A percentile compares a stretch with the other conserved stretches of the same genome.
Evolutionary conservation across 345 rosid species (phyloP).

Genomic region (Brassica incana): DNA sequence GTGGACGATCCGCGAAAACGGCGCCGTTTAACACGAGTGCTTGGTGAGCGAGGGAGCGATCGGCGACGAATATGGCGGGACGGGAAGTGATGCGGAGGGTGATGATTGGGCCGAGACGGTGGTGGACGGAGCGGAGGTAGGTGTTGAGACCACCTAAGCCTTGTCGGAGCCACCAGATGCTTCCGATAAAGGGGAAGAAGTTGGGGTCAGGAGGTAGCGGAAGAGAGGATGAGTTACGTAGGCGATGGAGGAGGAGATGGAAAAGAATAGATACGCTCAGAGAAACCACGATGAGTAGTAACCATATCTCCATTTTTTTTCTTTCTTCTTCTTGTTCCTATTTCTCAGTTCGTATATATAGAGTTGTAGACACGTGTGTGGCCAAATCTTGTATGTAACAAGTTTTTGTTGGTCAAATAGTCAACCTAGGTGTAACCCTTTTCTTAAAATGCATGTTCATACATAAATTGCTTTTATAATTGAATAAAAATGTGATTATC

Average conservation of each 20-base stretch:
- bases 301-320: neutral
- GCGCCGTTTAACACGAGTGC: conserved; percentile 36
- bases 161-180: conserved; percentile 21
- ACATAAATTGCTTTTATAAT: neutral
- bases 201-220: conserved; percentile 29
- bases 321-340: neutral
- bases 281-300: neutral
- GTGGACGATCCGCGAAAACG: conserved; percentile 38
- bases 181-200: conserved; percentile 32
- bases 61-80: conserved; percentile 35
- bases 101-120: conserved; percentile 37
- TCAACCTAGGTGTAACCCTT: neutral
- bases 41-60: conserved; percentile 33
- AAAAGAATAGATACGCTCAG: neutral
- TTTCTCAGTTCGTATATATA: neutral
- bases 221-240: conserved; percentile 1
- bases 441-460: neutral
- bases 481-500: too few species aligned
- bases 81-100: conserved; percentile 26
- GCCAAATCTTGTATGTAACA: neutral
- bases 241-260: neutral
- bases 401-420: neutral
- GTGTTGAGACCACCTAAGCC: conserved; percentile 9
- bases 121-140: conserved; percentile 6
- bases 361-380: neutral